These are phyloP conservation scores for Arachis monticola DNA, from an alignment of 331 rosid genomes.

Conservation along the genomic window DNA sequence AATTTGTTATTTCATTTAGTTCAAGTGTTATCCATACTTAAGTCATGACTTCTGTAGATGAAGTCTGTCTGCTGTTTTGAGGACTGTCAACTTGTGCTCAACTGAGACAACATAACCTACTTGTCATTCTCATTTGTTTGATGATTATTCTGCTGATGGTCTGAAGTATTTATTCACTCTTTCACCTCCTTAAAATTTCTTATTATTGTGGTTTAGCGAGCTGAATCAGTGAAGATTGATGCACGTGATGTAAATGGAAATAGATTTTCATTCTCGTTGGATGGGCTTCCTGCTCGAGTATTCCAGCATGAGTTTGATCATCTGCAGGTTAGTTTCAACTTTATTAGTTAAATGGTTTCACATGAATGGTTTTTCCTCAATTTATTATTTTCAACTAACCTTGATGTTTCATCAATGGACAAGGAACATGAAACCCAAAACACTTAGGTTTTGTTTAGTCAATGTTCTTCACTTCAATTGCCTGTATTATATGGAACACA, in stretches of 20 bases:
- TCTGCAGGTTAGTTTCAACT: constrained; percentile 62
- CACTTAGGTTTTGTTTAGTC: too few relatives aligned
- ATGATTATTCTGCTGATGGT: constrained; percentile 13
- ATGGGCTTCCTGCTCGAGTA: constrained; percentile 87
- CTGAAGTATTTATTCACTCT: constrained; percentile 8
- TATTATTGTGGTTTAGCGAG: constrained; percentile 62
- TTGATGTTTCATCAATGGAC: not conserved
- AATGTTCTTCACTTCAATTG: not conserved
- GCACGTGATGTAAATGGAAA: constrained; percentile 72
- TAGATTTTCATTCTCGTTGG: constrained; percentile 65
- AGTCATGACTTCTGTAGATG: not conserved
- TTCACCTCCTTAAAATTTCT: constrained; percentile 5
- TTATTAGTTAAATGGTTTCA: not conserved
- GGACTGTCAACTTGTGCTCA: constrained; percentile 21
- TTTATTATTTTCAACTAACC: not conserved
- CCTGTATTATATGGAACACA: not conserved
- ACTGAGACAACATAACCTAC: not conserved
- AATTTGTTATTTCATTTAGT: constrained; percentile 1
- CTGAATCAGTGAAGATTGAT: constrained; percentile 84
- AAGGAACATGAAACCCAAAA: not conserved
- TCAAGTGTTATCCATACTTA: constrained; percentile 8
- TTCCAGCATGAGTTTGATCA: constrained; percentile 98
- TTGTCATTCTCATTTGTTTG: constrained; percentile 13
- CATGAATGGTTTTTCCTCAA: too few relatives aligned
- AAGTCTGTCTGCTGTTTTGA: not conserved